Evolutionary conservation across 202 grass and related monocot species (phyloP).

Genomic region (Sporobolus alterniflorus): DNA sequence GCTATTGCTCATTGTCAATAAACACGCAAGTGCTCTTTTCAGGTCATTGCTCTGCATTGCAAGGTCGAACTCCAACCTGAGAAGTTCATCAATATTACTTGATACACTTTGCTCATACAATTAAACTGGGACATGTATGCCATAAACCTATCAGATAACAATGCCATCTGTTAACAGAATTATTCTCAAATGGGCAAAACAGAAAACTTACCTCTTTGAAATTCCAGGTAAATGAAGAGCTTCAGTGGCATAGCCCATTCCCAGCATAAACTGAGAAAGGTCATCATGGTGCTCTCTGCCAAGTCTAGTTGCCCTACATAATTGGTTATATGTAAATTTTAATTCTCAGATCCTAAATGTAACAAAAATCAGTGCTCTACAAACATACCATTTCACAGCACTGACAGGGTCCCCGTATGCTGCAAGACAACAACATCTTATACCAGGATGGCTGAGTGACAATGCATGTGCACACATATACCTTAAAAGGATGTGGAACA

Average conservation of each 20-base stretch:
- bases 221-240: constrained; percentile 99
- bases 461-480: constrained; percentile 99
- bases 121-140: constrained; percentile 11
- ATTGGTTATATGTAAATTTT: constrained; percentile 21
- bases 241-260: constrained; percentile 99
- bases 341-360: background rate
- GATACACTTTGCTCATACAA: constrained; percentile 17
- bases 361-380: constrained; percentile 27
- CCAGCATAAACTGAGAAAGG: constrained; percentile 99
- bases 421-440: constrained; percentile 95
- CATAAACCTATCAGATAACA: constrained; percentile 22
- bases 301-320: constrained; percentile 90
- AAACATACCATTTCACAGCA: constrained; percentile 92
- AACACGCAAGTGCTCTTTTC: constrained; percentile 95
- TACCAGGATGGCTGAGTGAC: constrained; percentile 98
- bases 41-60: constrained; percentile 99
- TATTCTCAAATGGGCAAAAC: constrained; percentile 8
- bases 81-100: constrained; percentile 19
- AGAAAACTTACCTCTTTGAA: constrained; percentile 74
- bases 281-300: constrained; percentile 97
- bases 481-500: constrained; percentile 51
- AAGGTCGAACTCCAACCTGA: constrained; percentile 98
- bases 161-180: constrained; percentile 5
- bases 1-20: constrained; percentile 99
- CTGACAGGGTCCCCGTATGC: constrained; percentile 96